Conservation (phyloP, 495 filamentous ascomycete species). For the Aspergillus carlsbadensis region DNA sequence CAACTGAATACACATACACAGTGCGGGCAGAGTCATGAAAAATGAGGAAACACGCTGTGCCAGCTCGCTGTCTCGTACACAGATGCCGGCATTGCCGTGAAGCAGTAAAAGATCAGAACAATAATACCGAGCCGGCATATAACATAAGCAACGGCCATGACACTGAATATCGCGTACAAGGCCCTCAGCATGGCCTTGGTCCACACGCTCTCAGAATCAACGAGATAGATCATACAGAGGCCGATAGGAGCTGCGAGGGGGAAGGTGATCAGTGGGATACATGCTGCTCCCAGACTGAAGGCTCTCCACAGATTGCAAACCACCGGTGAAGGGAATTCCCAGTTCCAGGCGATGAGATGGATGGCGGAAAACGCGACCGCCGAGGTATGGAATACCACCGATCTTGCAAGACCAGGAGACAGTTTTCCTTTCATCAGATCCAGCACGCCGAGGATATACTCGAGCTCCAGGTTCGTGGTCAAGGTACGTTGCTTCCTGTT, state of each 20-base stretch:
- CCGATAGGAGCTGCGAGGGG: too few species aligned
- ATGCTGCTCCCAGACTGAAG: not conserved
- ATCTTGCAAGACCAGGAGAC: too few species aligned
- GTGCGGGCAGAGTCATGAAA: not conserved
- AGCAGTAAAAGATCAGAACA: not conserved
- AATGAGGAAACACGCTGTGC: not conserved
- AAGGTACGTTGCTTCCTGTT: too few species aligned
- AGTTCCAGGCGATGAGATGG: not conserved
- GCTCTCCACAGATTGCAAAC: not conserved
- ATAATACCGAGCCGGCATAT: not conserved
- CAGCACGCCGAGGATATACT: too few species aligned
- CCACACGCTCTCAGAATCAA: too few species aligned
- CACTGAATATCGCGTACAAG: too few species aligned
- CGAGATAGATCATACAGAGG: too few species aligned
- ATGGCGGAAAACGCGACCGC: not conserved
- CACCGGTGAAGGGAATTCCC: not conserved
- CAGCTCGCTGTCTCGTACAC: not conserved
- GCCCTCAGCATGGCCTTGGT: too few species aligned
- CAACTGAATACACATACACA: too few species aligned
- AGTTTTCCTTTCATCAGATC: too few species aligned
- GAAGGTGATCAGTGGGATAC: too few species aligned
- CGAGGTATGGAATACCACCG: not conserved
- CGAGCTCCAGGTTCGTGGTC: too few species aligned
- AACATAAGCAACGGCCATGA: not conserved
- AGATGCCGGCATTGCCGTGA: not conserved